phyloP scores from a whole-genome alignment of 176 grass and related monocot species.

The Musa beccarii region DNA sequence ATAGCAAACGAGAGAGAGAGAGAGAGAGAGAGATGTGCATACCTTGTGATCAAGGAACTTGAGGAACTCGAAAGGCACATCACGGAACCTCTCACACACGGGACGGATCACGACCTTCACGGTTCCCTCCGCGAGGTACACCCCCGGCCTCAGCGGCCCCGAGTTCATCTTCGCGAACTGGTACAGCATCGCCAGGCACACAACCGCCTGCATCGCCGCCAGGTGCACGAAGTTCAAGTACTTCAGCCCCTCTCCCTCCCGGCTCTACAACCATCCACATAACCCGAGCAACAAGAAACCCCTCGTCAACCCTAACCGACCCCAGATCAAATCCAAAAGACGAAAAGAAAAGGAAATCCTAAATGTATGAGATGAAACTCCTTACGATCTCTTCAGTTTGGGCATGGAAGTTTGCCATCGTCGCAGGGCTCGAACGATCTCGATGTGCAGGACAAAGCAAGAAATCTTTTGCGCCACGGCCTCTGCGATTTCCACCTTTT shows the following conservation, averaged over 20 bases:
- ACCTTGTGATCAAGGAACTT: constrained; percentile 80
- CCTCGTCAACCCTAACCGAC: neutral
- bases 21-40: neutral
- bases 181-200: constrained; percentile 50
- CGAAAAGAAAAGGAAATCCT: neutral
- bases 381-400: constrained; percentile 24
- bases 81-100: constrained; percentile 36
- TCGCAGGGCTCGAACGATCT: constrained; percentile 8
- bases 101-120: constrained; percentile 48
- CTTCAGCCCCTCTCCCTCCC: constrained; percentile 39
- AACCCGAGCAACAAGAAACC: neutral
- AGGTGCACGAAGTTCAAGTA: constrained; percentile 55
- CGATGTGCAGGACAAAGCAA: too few species aligned
- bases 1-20: neutral
- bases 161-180: constrained; percentile 61
- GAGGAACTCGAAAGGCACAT: constrained; percentile 51
- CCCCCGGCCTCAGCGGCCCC: constrained; percentile 51
- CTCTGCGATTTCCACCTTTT: too few species aligned
- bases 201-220: constrained; percentile 33
- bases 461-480: too few species aligned
- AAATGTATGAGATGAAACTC: neutral
- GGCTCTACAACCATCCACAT: neutral
- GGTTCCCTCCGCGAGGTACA: constrained; percentile 51
- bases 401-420: constrained; percentile 45
- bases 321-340: constrained; percentile 11